phyloP scores from a whole-genome alignment of 768 basidiomycete genomes.

The Dentipellis fragilis region DNA sequence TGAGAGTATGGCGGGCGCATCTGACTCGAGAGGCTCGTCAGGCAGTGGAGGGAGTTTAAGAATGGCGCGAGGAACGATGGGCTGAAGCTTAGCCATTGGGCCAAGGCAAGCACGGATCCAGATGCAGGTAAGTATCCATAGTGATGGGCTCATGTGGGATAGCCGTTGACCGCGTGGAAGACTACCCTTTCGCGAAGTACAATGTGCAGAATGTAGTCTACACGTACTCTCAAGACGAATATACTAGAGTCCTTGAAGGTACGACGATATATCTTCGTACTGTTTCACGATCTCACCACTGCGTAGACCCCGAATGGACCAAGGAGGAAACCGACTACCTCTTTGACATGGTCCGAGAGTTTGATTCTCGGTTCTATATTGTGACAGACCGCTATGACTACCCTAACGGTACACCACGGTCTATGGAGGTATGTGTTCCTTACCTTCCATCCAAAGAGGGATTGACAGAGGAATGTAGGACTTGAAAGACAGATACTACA shows the following conservation, averaged over 20 bases:
- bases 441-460: background rate
- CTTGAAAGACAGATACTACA: slow-evolving; percentile 89
- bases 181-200: slow-evolving; percentile 79
- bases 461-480: slow-evolving; percentile 39
- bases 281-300: background rate
- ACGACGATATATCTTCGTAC: slow-evolving; percentile 6
- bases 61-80: slow-evolving; percentile 61
- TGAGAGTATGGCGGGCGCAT: background rate
- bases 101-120: slow-evolving; percentile 47
- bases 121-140: slow-evolving; percentile 35
- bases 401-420: slow-evolving; percentile 38
- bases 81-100: slow-evolving; percentile 79
- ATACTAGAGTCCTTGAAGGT: slow-evolving; percentile 72
- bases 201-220: slow-evolving; percentile 56
- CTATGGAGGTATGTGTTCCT: slow-evolving; percentile 53
- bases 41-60: slow-evolving; percentile 70
- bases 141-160: background rate
- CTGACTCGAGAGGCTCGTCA: slow-evolving; percentile 17
- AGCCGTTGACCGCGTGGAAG: slow-evolving; percentile 23
- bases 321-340: slow-evolving; percentile 93
- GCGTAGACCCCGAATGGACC: slow-evolving; percentile 73
- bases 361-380: slow-evolving; percentile 84
- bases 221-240: slow-evolving; percentile 82
- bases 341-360: slow-evolving; percentile 69
- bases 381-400: slow-evolving; percentile 86